These are phyloP conservation scores for Erythrophleum fordii DNA, from an alignment of 306 rosid species.

Conservation along the genomic window DNA sequence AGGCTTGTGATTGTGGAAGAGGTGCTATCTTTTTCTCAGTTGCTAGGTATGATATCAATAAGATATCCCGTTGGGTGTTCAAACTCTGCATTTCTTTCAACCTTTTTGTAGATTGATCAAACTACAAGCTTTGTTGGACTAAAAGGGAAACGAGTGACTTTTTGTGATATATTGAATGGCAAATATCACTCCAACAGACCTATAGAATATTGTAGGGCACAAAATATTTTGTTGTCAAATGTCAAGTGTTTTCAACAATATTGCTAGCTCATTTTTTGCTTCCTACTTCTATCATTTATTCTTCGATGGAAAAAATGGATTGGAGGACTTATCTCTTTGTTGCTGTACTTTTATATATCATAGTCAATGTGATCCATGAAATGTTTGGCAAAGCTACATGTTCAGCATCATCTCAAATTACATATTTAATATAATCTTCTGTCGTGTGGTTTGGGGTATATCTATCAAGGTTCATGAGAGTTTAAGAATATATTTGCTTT, in stretches of 20 bases:
- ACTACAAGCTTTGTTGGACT: background rate
- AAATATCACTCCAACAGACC: background rate
- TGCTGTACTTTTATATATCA: background rate
- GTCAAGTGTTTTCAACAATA: background rate
- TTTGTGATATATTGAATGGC: background rate
- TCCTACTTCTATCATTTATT: background rate
- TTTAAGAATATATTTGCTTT: background rate
- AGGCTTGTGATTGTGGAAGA: conserved; percentile 98
- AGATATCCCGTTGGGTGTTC: background rate
- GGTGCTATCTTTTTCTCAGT: conserved; percentile 97
- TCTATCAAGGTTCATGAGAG: background rate
- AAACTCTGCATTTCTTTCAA: background rate
- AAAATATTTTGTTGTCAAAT: background rate
- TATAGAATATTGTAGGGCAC: background rate
- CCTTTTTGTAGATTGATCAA: conserved; percentile 15
- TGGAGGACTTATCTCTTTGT: conserved; percentile 3
- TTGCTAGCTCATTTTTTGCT: background rate
- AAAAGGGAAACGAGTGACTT: no score
- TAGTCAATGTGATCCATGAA: background rate
- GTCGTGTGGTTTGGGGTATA: background rate
- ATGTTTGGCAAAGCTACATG: background rate
- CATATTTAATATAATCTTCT: background rate
- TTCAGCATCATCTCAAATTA: background rate
- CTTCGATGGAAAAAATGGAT: background rate
- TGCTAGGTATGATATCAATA: conserved; percentile 64